phyloP scores from a whole-genome alignment of 805 yeast species.

The Metschnikowia matae region DNA sequence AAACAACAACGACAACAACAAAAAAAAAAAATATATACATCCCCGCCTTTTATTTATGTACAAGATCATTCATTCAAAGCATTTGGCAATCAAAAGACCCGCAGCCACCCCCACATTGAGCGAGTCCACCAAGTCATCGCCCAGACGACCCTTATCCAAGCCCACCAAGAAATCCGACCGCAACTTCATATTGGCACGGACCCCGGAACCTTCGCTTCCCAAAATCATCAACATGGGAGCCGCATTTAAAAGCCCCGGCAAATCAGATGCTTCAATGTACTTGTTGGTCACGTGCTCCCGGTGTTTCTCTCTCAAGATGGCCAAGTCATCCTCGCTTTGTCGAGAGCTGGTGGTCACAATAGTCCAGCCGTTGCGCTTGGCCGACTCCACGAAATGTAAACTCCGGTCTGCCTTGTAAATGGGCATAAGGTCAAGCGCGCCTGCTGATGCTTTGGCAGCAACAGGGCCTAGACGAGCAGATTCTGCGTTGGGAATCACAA shows the following conservation, averaged over 20 bases:
- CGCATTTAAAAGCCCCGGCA: constrained; percentile 40
- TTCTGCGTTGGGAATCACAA: constrained; percentile 63
- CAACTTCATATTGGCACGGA: constrained; percentile 59
- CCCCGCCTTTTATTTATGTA: not conserved
- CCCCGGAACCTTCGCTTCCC: constrained; percentile 85
- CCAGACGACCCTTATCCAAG: constrained; percentile 30
- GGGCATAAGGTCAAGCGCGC: constrained; percentile 73
- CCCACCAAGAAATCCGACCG: constrained; percentile 52
- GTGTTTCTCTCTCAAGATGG: constrained; percentile 22
- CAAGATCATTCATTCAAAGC: constrained; percentile 7
- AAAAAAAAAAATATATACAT: no score
- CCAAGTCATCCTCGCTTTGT: constrained; percentile 21
- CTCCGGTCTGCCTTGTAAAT: constrained; percentile 59
- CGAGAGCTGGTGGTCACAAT: constrained; percentile 58
- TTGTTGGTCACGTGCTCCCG: constrained; percentile 31
- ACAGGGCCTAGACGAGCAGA: constrained; percentile 74
- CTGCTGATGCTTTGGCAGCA: constrained; percentile 77
- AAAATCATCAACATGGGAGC: constrained; percentile 68
- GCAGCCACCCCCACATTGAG: constrained; percentile 89
- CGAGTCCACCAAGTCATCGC: constrained; percentile 56
- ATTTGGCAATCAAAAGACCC: constrained; percentile 51
- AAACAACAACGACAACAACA: no score
- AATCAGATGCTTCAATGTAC: constrained; percentile 36
- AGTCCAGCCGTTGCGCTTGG: constrained; percentile 63
- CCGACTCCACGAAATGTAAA: constrained; percentile 53